Conservation (phyloP, 108 stramenopile genomes). For the Cyclotella sp. region DNA sequence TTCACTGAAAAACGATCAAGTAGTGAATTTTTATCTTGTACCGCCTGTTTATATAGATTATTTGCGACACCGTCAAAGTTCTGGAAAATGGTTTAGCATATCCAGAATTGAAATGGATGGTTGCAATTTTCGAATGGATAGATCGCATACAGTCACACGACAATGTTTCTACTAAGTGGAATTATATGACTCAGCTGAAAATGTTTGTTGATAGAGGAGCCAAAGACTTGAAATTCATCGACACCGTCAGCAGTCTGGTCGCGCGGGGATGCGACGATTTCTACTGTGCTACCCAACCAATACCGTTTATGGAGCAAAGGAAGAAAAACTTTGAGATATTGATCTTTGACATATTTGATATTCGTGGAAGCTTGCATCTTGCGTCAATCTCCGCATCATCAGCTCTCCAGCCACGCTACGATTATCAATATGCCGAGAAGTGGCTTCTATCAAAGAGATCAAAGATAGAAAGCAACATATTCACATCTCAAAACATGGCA, state of each 20-base stretch:
- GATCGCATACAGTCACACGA: conserved; percentile 32
- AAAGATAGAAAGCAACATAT: conserved; percentile 36
- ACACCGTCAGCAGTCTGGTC: conserved; percentile 38
- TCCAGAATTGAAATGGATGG: conserved; percentile 42
- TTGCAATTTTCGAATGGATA: conserved; percentile 44
- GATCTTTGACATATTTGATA: conserved; percentile 35
- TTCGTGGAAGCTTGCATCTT: conserved; percentile 5
- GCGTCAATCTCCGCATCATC: not conserved
- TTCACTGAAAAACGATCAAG: not conserved
- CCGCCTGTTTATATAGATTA: not conserved
- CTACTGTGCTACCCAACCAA: conserved; percentile 36
- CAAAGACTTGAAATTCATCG: conserved; percentile 31
- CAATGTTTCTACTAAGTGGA: conserved; percentile 28
- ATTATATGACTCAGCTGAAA: conserved; percentile 42
- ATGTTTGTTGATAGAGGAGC: conserved; percentile 33
- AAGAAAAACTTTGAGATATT: conserved; percentile 38
- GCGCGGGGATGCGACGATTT: conserved; percentile 40
- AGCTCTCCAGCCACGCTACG: conserved; percentile 5
- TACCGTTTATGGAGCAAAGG: conserved; percentile 35
- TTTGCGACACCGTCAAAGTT: conserved; percentile 27
- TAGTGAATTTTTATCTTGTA: too few species aligned
- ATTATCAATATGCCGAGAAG: conserved; percentile 26
- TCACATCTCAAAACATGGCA: conserved; percentile 24
- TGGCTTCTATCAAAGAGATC: conserved; percentile 30
- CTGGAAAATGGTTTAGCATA: conserved; percentile 25